These are phyloP conservation scores for Chlamydomonas incerta DNA, from an alignment of 139 green algal species.

Conservation along the genomic window DNA sequence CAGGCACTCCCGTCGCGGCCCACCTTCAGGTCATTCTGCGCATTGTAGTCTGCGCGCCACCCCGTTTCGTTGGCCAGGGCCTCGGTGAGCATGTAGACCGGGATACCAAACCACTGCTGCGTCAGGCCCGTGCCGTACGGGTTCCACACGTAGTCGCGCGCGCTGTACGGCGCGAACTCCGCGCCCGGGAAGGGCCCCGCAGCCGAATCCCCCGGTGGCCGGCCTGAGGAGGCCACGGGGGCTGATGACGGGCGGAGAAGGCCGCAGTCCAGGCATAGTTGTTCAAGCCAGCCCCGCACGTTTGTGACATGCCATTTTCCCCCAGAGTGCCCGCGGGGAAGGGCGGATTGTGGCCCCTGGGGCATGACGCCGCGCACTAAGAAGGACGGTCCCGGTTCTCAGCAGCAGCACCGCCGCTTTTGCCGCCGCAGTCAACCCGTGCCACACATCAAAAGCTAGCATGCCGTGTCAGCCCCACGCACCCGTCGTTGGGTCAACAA, in stretches of 20 bases:
- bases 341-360: no score
- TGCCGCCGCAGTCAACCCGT: not conserved
- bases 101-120: conserved; percentile 12
- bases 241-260: no score
- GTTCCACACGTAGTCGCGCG: conserved; percentile 23
- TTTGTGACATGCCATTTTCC: not conserved
- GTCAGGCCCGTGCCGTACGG: not conserved
- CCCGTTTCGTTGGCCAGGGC: conserved; percentile 32
- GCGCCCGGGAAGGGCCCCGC: conserved; percentile 1
- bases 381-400: no score
- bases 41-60: conserved; percentile 60
- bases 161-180: conserved; percentile 11
- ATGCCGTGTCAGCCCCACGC: not conserved
- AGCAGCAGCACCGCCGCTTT: no score
- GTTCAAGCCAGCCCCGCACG: no score
- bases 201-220: not conserved
- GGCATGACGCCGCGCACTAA: no score
- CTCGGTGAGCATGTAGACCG: conserved; percentile 19
- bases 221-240: not conserved
- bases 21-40: not conserved
- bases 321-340: not conserved
- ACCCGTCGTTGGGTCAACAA: conserved; percentile 32
- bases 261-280: no score
- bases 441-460: not conserved
- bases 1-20: no score